These are phyloP conservation scores for Lactuca saligna DNA, from an alignment of 129 eudicot species.

Conservation along the genomic window DNA sequence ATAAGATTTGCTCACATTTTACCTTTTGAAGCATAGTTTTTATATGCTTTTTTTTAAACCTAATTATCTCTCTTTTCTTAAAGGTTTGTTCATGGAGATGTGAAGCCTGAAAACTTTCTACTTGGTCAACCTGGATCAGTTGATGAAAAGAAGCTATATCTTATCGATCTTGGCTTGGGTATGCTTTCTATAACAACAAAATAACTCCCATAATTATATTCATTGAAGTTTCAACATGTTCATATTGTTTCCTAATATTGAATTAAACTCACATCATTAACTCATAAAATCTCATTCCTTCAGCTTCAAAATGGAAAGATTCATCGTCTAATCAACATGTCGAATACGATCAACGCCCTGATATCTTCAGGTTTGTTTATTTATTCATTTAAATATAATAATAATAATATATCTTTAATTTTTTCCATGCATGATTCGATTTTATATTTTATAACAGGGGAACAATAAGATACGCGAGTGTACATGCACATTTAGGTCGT, in stretches of 20 bases:
- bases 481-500: constrained; percentile 99
- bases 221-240: neutral
- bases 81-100: constrained; percentile 99
- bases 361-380: constrained; percentile 79
- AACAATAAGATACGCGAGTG: constrained; percentile 97
- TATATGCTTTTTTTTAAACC: constrained; percentile 4
- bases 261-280: constrained; percentile 13
- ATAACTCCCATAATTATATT: neutral
- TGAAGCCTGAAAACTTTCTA: constrained; percentile 94
- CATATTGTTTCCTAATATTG: constrained; percentile 6
- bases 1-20: constrained; percentile 21
- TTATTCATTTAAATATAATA: neutral
- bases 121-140: constrained; percentile 94
- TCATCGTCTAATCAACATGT: constrained; percentile 89
- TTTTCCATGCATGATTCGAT: neutral
- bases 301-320: constrained; percentile 97
- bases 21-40: neutral
- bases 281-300: constrained; percentile 19
- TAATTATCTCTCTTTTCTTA: constrained; percentile 1
- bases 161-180: constrained; percentile 98
- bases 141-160: constrained; percentile 98
- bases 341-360: constrained; percentile 97
- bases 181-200: constrained; percentile 29
- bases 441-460: constrained; percentile 52
- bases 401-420: too few species aligned